phyloP scores from a whole-genome alignment of 228 moss, liverwort and hornwort genomes.

The Sphagnum fallax region DNA sequence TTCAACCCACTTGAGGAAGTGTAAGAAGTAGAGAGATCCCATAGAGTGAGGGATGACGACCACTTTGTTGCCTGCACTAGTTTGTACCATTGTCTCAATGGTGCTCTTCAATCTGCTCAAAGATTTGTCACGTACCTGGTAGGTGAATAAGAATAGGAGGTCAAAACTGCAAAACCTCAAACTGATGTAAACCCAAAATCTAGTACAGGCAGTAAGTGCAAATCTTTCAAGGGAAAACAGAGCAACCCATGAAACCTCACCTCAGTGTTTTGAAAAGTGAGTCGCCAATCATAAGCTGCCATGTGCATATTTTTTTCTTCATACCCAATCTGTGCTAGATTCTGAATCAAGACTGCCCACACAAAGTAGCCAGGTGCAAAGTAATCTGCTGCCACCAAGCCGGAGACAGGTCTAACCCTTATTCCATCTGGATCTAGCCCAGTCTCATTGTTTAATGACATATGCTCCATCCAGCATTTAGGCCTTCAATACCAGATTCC shows the following conservation, averaged over 20 bases:
- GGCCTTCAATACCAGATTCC: conserved; percentile 14
- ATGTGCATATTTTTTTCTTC: conserved; percentile 47
- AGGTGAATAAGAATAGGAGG: neutral
- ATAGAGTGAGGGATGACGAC: conserved; percentile 48
- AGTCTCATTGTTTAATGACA: conserved; percentile 44
- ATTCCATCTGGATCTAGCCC: conserved; percentile 38
- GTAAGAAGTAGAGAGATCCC: conserved; percentile 45
- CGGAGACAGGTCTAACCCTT: conserved; percentile 34
- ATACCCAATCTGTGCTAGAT: conserved; percentile 46
- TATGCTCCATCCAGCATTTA: conserved; percentile 59
- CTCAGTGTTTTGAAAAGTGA: conserved; percentile 52
- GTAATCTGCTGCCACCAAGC: conserved; percentile 52
- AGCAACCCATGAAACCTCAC: conserved; percentile 6
- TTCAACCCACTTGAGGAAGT: conserved; percentile 60
- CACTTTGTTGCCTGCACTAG: conserved; percentile 34
- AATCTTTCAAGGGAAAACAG: no score
- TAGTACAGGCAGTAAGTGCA: no score
- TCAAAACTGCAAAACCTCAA: no score
- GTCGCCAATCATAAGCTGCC: conserved; percentile 56
- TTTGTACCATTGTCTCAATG: conserved; percentile 33
- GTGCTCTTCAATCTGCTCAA: conserved; percentile 37
- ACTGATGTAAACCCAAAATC: no score
- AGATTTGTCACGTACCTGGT: conserved; percentile 38
- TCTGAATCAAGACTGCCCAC: conserved; percentile 51
- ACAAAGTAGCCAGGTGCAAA: conserved; percentile 60